Conservation (phyloP, 2,329 filamentous ascomycete genomes). For the Pestalotiopsis sp. region DNA sequence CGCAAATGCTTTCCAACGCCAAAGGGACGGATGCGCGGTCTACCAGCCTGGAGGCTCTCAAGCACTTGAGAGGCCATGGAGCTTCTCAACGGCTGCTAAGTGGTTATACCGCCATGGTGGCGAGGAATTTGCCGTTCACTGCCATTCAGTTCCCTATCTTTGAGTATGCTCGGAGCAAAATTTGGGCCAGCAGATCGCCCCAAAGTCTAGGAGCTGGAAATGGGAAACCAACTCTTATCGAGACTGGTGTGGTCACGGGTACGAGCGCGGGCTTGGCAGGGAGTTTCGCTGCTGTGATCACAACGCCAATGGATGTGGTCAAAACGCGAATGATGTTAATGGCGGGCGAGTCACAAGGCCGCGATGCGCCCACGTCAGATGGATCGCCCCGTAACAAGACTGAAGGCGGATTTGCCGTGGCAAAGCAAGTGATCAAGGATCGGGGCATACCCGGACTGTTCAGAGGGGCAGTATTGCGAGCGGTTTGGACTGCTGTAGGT, state of each 20-base stretch:
- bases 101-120: constrained; percentile 81
- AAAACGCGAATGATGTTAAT: constrained; percentile 89
- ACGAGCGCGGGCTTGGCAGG: constrained; percentile 75
- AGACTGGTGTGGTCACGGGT: constrained; percentile 74
- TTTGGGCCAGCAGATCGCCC: constrained; percentile 39
- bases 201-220: constrained; percentile 10
- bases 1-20: constrained; percentile 68
- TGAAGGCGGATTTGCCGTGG: constrained; percentile 58
- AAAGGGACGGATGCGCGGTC: constrained; percentile 26
- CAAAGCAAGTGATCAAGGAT: constrained; percentile 65
- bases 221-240: constrained; percentile 47
- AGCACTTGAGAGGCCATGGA: constrained; percentile 54
- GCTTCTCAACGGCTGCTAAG: constrained; percentile 60
- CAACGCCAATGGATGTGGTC: constrained; percentile 86
- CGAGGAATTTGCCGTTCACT: constrained; percentile 84
- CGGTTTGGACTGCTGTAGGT: constrained; percentile 80
- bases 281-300: constrained; percentile 75
- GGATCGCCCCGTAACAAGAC: constrained; percentile 29
- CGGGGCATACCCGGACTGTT: constrained; percentile 76
- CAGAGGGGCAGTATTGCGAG: constrained; percentile 72
- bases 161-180: constrained; percentile 67
- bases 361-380: constrained; percentile 28
- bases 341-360: constrained; percentile 44
- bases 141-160: constrained; percentile 89
- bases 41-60: constrained; percentile 52